These are phyloP conservation scores for Coriolopsis trogii DNA, from an alignment of 1,284 basidiomycete genomes.

Conservation along the genomic window DNA sequence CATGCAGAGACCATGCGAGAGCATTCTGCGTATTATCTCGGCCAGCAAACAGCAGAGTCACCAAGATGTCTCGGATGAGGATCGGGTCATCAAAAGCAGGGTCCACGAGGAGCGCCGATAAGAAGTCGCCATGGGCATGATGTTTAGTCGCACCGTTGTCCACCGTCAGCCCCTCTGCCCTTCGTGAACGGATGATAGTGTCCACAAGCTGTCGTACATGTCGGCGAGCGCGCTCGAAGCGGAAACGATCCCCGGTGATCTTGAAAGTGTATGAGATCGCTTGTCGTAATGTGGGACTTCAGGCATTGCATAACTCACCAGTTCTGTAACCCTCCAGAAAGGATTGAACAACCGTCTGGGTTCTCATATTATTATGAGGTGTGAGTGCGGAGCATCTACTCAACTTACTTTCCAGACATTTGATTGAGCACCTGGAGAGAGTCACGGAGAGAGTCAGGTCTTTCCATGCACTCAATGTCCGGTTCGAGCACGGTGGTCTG, in stretches of 20 bases:
- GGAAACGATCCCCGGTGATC: constrained; percentile 7
- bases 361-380: too few relatives aligned
- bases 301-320: constrained; percentile 6
- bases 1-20: constrained; percentile 28
- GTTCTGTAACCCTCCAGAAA: constrained; percentile 23
- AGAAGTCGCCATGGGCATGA: constrained; percentile 20
- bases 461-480: constrained; percentile 15
- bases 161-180: not conserved
- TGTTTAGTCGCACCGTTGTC: not conserved
- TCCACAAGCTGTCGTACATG: constrained; percentile 7
- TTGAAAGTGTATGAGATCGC: not conserved
- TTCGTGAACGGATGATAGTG: constrained; percentile 5
- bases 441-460: constrained; percentile 10
- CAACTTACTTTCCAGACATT: constrained; percentile 17
- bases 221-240: constrained; percentile 9
- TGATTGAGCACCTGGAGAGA: constrained; percentile 10
- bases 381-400: not conserved
- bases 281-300: not conserved
- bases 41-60: constrained; percentile 31
- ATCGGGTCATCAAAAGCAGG: constrained; percentile 9
- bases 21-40: constrained; percentile 29
- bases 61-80: constrained; percentile 26
- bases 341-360: constrained; percentile 26
- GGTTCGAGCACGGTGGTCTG: constrained; percentile 10
- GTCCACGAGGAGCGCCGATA: constrained; percentile 18